Base-by-base conservation (phyloP, 2,329 filamentous ascomycete species). In the Fusarium floridanum region DNA sequence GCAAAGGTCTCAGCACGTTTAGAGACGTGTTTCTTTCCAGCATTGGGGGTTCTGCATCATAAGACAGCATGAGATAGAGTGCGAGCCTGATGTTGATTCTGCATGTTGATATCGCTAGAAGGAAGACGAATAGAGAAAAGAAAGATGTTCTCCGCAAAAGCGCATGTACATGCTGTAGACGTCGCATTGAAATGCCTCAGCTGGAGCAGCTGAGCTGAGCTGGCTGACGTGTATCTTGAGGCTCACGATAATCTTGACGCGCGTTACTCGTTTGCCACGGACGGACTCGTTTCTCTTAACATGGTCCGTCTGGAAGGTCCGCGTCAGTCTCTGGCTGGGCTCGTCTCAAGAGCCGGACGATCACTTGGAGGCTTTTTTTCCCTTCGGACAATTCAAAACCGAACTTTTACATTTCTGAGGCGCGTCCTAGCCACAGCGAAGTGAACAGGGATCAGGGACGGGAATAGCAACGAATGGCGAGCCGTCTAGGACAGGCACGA, bases 151-250 rank as follows among this genome's bases (percentile, higher is more conserved):
- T 34, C 37, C 37, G 24, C 14, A 41, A 14, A 64, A 50, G 41
- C n/a, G 20, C 55, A 36, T 56, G 53, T 10, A 36, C n/a, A 57
- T 24, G 53, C 32, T 6, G 24, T 57, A 14, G 29, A 61, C 39
- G 27, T 37, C 8, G 17, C 36, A 43, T 39, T 29, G 57, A 53
- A 64, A 64, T 65, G 36, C 43, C 43, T 39, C 22, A 43, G 2
- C 50, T 34, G 24, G 39, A 36, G 11, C 34, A 20, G 27, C 27
- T 20, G 39, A 34, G 59, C 29, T 34, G 9, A 37, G 55, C 32
- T 65, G 55, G 64, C 65, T 76, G 74, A 76, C 73, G 73, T 43
- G 71, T 62, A 66, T 57, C 24, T 24, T 43, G 66, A 75, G 72
- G 74, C 66, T 76, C 50, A 74, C 65, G 53, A 17, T 61, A 34